phyloP scores from a whole-genome alignment of 345 rosid genomes.

The Melaleuca quinquenervia region DNA sequence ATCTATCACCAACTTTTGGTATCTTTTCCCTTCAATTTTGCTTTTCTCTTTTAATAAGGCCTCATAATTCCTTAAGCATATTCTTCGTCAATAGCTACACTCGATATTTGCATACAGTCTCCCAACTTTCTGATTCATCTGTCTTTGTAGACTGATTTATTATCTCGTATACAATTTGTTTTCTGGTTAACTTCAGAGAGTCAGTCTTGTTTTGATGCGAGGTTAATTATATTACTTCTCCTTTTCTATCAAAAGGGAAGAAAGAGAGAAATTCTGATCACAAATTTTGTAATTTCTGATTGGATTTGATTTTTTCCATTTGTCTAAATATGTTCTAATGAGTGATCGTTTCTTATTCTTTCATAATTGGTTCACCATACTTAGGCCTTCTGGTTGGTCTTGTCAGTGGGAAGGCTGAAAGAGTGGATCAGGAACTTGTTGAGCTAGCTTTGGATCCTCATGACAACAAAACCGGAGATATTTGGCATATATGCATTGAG shows the following conservation, averaged over 20 bases:
- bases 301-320: neutral
- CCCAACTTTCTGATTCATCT: neutral
- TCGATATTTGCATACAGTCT: neutral
- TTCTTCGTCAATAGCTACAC: neutral
- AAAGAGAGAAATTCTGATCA: neutral
- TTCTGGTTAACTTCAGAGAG: neutral
- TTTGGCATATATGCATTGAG: slow-evolving; percentile 83
- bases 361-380: neutral
- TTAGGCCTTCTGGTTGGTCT: slow-evolving; percentile 9
- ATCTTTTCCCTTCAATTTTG: neutral
- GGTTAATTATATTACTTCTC: neutral
- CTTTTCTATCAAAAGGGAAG: neutral
- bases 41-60: neutral
- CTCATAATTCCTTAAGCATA: neutral
- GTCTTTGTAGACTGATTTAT: neutral
- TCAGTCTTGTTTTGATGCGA: neutral
- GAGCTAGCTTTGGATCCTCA: slow-evolving; percentile 66
- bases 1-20: neutral
- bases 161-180: neutral
- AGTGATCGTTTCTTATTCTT: neutral
- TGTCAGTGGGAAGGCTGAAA: slow-evolving; percentile 14
- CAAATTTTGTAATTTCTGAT: neutral
- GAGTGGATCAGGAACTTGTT: slow-evolving; percentile 31
- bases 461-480: slow-evolving; percentile 72
- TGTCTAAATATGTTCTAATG: neutral